Base-by-base conservation (phyloP, 2,329 filamentous ascomycete species). In the Penicillium sp. region DNA sequence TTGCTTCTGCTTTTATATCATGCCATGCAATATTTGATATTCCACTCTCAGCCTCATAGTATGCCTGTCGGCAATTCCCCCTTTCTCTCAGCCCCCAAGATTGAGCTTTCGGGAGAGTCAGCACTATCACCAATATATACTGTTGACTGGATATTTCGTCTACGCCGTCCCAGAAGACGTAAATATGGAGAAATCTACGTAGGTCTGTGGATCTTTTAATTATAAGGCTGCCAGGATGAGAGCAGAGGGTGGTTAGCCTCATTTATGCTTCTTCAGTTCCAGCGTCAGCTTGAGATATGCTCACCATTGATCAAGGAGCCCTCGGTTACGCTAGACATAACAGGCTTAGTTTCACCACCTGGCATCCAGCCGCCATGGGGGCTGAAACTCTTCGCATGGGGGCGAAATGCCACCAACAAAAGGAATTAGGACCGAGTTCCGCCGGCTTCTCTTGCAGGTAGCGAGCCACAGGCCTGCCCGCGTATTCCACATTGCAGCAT, bases 341-440 rank as follows among this genome's bases (percentile, higher is more conserved):
- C 3, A n/a, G 50, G 50, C 19, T 24, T 53, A 37, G 50, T 15
- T 53, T 37, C 2, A 35, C n/a, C 30, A 37, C n/a, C 50, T 37
- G 30, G 35, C 30, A 35, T 53, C 50, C 50, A 37, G n/a, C 33
- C n/a, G 37, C 4, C 30, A 37, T 35, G 30, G 33, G 24, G 56
- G 35, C 35, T 53, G 47, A 35, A 35, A 26, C 35, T 30, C 12
- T 28, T 33, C n/a, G 38, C 17, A n/a, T 44, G 53, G 44, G 44
- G 37, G 26, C 47, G 9, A 47, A 51, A 51, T 53, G 22, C 17
- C 26, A 28, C 45, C 7, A 33, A 51, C 45, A 58, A 58, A 58
- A 58, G 26, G 4, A 50, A 22, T 53, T 51, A 26, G 17, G 24
- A 44, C 22, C 44, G 12, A 42, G 22, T 42, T 3, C 37, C 7